Evolutionary conservation across 495 filamentous ascomycete species (phyloP).

Genomic region (Xylaria venustula): DNA sequence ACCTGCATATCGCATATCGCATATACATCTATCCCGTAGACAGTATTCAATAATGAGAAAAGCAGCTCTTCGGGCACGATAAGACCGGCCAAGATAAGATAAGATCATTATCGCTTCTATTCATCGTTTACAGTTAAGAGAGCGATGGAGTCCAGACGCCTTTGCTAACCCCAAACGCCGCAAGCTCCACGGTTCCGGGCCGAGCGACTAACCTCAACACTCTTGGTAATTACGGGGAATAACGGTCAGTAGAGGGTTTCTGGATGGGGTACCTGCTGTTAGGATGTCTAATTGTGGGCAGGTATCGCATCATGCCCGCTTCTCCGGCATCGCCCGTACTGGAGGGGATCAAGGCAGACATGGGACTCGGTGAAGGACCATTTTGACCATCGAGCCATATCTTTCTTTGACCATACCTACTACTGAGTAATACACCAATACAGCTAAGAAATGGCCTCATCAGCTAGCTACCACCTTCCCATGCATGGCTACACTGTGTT

Average conservation of each 20-base stretch:
- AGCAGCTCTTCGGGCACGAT: no score
- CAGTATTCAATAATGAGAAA: background rate
- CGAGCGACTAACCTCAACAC: background rate
- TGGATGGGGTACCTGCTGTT: no score
- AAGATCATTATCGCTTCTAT: background rate
- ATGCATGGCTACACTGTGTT: background rate
- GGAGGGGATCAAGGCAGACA: background rate
- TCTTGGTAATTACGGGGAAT: background rate
- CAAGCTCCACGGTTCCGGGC: background rate
- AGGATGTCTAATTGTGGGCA: no score
- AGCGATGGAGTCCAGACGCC: background rate
- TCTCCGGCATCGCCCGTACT: slow-evolving; percentile 13
- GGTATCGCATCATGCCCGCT: background rate
- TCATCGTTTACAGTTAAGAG: background rate
- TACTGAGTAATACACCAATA: no score
- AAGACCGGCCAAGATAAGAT: background rate
- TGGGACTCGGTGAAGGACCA: background rate
- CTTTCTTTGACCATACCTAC: no score
- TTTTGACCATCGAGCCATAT: no score
- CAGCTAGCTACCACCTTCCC: background rate
- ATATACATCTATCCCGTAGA: no score
- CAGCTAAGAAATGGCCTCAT: background rate
- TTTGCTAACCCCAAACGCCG: background rate
- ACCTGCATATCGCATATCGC: no score
- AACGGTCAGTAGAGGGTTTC: background rate